A percentile compares a stretch with the other conserved stretches of the same genome.
Conservation (phyloP, 2,329 filamentous ascomycete genomes). For the Peltaster fructicola region DNA sequence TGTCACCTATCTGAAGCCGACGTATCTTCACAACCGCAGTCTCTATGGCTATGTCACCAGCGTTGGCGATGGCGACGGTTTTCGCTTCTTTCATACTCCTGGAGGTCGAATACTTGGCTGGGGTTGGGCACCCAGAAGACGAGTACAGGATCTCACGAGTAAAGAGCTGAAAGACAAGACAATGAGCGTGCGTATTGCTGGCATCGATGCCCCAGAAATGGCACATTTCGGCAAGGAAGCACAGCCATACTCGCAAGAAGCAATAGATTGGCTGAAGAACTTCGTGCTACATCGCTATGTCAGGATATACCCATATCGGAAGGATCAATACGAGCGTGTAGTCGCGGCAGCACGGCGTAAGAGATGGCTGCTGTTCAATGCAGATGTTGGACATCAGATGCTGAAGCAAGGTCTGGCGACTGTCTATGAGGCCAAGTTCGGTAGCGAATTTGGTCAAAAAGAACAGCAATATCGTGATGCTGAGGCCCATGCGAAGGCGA, state of each 20-base stretch:
- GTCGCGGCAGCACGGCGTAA: conserved; percentile 58
- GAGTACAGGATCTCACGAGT: conserved; percentile 5
- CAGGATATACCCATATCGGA: conserved; percentile 62
- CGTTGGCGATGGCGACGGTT: conserved; percentile 92
- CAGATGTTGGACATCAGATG: conserved; percentile 83
- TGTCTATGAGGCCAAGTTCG: conserved; percentile 82
- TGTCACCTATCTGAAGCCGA: conserved; percentile 54
- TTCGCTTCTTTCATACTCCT: conserved; percentile 85
- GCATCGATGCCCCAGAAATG: conserved; percentile 81
- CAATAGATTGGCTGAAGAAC: conserved; percentile 58
- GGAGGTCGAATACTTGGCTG: conserved; percentile 76
- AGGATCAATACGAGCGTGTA: conserved; percentile 83
- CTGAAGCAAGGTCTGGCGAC: conserved; percentile 69
- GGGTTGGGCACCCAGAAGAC: conserved; percentile 33
- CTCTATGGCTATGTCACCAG: conserved; percentile 77
- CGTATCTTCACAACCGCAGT: conserved; percentile 56
- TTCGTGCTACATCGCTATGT: conserved; percentile 59
- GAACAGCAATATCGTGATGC: conserved; percentile 46
- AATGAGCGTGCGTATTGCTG: conserved; percentile 79
- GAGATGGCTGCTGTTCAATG: conserved; percentile 36
- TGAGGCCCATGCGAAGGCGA: conserved; percentile 30
- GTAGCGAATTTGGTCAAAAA: conserved; percentile 65
- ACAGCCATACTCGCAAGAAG: conserved; percentile 70
- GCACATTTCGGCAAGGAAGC: conserved; percentile 81
- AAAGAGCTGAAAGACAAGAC: conserved; percentile 10